Conservation (phyloP, 345 rosid species). For the Syzygium aqueum region DNA sequence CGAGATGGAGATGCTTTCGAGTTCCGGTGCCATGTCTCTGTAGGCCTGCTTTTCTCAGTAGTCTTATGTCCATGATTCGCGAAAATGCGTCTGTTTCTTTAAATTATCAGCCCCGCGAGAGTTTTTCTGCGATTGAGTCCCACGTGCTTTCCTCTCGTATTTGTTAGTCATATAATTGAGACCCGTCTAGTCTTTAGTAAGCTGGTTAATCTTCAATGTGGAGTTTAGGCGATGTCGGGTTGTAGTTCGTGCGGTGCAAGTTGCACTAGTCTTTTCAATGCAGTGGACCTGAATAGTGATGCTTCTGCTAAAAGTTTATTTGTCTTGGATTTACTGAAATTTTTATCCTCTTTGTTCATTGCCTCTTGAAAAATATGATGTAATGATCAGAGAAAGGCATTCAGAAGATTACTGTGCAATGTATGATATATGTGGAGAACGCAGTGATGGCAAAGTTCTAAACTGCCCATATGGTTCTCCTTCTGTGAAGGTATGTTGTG, state of each 20-base stretch:
- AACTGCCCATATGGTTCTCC: conserved; percentile 79
- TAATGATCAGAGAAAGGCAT: conserved; percentile 43
- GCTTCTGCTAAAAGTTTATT: neutral
- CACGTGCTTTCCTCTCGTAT: neutral
- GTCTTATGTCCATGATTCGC: neutral
- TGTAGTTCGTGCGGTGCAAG: neutral
- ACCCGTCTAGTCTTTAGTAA: neutral
- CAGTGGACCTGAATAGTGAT: neutral
- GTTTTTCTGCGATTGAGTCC: neutral
- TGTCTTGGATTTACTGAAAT: neutral
- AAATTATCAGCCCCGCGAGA: neutral
- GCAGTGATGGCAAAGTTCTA: conserved; percentile 77
- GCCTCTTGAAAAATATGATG: neutral
- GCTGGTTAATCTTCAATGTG: neutral
- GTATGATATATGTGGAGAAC: conserved; percentile 91
- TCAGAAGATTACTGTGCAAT: conserved; percentile 78
- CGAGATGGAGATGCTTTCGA: conserved; percentile 2
- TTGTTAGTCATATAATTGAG: neutral
- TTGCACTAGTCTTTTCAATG: neutral
- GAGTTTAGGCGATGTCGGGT: neutral
- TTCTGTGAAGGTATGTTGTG: conserved; percentile 44
- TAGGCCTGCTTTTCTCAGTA: conserved; percentile 9
- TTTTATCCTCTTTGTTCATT: neutral
- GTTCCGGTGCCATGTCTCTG: conserved; percentile 14
- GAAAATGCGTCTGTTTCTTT: neutral